A percentile compares a stretch with the other conserved stretches of the same genome.
Evolutionary conservation across 805 yeast species (phyloP).

Genomic region (Myxozyma udenii): DNA sequence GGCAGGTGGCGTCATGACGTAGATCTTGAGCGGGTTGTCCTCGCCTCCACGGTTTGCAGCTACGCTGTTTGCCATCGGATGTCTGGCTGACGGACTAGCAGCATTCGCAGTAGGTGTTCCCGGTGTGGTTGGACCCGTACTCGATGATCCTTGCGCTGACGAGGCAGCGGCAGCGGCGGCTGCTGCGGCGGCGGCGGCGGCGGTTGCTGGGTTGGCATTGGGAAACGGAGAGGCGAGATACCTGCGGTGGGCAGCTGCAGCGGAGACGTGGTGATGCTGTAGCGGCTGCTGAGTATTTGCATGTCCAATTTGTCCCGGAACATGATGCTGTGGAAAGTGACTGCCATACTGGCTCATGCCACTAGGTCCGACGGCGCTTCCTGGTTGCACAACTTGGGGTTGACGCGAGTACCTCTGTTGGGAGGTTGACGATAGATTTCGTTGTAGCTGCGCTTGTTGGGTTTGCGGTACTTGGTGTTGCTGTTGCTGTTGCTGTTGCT

Average conservation of each 20-base stretch:
- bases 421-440: too few species aligned
- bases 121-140: constrained; percentile 20
- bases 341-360: neutral
- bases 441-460: too few species aligned
- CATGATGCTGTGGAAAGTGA: constrained; percentile 6
- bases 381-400: neutral
- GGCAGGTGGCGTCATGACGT: constrained; percentile 24
- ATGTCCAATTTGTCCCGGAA: neutral
- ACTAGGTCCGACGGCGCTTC: neutral
- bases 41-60: constrained; percentile 12
- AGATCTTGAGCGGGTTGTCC: constrained; percentile 18
- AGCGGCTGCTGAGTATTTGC: constrained; percentile 7
- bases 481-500: neutral
- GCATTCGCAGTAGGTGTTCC: constrained; percentile 22
- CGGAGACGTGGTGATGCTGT: constrained; percentile 7
- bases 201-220: constrained; percentile 11
- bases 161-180: neutral
- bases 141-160: too few species aligned
- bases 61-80: too few species aligned
- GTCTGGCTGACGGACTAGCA: constrained; percentile 15
- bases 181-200: neutral
- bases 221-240: constrained; percentile 23
- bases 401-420: constrained; percentile 14
- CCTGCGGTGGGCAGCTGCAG: constrained; percentile 18
- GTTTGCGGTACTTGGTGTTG: neutral